A percentile compares a stretch with the other conserved stretches of the same genome.
Conservation (phyloP, 2,329 filamentous ascomycete species). For the Penicillium paneum region DNA sequence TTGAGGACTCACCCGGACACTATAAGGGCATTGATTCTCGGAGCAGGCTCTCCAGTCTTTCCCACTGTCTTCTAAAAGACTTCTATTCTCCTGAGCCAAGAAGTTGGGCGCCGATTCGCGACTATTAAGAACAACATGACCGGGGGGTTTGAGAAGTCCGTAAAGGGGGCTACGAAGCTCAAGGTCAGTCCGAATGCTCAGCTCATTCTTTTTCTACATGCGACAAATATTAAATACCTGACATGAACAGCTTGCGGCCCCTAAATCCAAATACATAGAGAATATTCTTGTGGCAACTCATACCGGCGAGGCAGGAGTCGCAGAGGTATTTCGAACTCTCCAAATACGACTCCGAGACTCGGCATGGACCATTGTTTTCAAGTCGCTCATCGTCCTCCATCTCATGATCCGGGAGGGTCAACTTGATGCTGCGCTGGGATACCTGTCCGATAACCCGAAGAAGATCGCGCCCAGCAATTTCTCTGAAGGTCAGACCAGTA, state of each 20-base stretch:
- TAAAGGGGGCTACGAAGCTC: slow-evolving; percentile 97
- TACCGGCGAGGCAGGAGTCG: slow-evolving; percentile 89
- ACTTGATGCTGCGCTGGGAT: slow-evolving; percentile 80
- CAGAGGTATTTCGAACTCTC: slow-evolving; percentile 89
- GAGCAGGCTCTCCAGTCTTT: slow-evolving; percentile 19
- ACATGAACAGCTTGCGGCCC: slow-evolving; percentile 71
- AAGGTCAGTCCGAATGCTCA: slow-evolving; percentile 60
- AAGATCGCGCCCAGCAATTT: slow-evolving; percentile 85
- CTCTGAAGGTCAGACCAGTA: slow-evolving; percentile 70
- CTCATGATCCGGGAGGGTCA: slow-evolving; percentile 96
- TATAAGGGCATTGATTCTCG: slow-evolving; percentile 14
- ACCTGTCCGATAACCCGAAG: slow-evolving; percentile 76
- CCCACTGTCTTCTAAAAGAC: neutral
- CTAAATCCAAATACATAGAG: slow-evolving; percentile 99
- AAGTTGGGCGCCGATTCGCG: slow-evolving; percentile 4
- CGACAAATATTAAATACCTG: slow-evolving; percentile 17
- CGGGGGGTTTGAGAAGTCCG: slow-evolving; percentile 91
- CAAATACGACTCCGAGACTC: slow-evolving; percentile 87
- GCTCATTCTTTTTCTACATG: neutral
- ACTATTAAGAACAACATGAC: slow-evolving; percentile 26
- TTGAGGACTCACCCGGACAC: slow-evolving; percentile 21
- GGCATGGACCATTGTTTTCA: slow-evolving; percentile 99
- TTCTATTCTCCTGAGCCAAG: neutral
- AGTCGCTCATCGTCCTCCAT: slow-evolving; percentile 91
- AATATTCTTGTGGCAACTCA: slow-evolving; percentile 95